Evolutionary conservation across 345 rosid species (phyloP), one percentile per base, ranked within the genome.

Genomic region (Lepidium aucheri): DNA sequence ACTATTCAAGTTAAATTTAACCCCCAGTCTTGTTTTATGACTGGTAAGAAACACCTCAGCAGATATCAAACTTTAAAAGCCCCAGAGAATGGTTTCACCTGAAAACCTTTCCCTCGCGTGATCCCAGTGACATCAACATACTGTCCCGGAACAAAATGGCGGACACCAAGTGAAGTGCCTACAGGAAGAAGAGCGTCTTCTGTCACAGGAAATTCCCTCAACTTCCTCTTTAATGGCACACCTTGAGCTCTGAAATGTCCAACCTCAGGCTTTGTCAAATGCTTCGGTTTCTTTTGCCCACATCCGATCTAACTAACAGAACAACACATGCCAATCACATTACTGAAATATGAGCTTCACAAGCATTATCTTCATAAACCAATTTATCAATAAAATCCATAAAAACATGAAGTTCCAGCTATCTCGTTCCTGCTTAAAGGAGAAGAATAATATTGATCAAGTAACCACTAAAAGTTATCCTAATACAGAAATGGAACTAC

Each of bases 241-340:
- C 83, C 90, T 65, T 94, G 96, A 75, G 95, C 92, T 80, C 99
- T 88, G 68, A 90, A 94, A 84, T 94, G 99, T 39, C 97, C 99
- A 42, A 94, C 85, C 76, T 84, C 95, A 24, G 99, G 95, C 78
- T 84, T 90, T 1, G 84, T 86, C 81, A 94, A 83, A 77, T 94
- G 97, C 74, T 94, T 94, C 5, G 78, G 84, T 76, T 94, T 94
- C 89, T 94, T 94, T 71, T 88, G 95, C 63, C 96, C 95, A 63
- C 88, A 90, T 44, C 99, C 97, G 51, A 90, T 80, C 97, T 93
- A 79, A 77, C 80, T 67, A 79, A 40, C 90, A 82, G 77, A 74
- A 71, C 55, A 80, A 61, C 61, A 73, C 9, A 74, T 34, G 26
- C 73, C 62, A 42, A 70, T 62, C 39, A 59, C 53, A 64, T 68